Evolutionary conservation across 345 rosid species (phyloP).

Genomic region (Pistacia atlantica): DNA sequence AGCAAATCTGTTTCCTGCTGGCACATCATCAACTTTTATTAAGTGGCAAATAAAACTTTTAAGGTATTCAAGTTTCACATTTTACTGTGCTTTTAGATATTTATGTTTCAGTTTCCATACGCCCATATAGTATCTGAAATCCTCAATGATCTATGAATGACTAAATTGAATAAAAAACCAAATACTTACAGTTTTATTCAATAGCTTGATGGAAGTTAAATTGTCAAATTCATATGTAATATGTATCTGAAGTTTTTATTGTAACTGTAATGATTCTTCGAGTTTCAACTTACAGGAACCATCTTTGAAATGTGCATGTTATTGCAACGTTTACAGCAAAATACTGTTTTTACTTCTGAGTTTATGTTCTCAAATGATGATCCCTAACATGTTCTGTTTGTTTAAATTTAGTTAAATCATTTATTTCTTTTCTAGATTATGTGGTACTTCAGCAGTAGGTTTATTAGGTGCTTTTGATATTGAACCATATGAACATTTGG

Average conservation of each 20-base stretch:
- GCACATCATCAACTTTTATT: conserved; percentile 8
- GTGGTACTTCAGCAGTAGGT: neutral
- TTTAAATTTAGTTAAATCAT: neutral
- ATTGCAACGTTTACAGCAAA: neutral
- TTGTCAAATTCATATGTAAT: neutral
- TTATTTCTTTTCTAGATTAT: neutral
- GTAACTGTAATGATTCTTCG: neutral
- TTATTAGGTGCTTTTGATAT: neutral
- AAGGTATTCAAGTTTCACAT: conserved; percentile 5
- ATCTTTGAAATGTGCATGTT: neutral
- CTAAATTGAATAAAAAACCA: neutral
- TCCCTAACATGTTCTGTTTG: neutral
- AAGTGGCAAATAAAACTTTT: conserved; percentile 24
- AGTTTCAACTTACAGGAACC: neutral
- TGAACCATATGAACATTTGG: neutral
- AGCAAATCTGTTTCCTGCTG: conserved; percentile 13
- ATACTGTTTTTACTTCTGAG: neutral
- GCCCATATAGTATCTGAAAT: neutral
- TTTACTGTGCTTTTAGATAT: neutral
- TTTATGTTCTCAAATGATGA: neutral
- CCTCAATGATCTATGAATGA: neutral
- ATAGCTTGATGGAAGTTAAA: neutral
- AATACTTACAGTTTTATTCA: neutral
- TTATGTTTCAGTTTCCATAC: neutral
- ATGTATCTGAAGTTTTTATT: conserved; percentile 2